These are phyloP conservation scores for Lycium ferocissimum DNA, from an alignment of 257 asterid genomes.

Conservation along the genomic window DNA sequence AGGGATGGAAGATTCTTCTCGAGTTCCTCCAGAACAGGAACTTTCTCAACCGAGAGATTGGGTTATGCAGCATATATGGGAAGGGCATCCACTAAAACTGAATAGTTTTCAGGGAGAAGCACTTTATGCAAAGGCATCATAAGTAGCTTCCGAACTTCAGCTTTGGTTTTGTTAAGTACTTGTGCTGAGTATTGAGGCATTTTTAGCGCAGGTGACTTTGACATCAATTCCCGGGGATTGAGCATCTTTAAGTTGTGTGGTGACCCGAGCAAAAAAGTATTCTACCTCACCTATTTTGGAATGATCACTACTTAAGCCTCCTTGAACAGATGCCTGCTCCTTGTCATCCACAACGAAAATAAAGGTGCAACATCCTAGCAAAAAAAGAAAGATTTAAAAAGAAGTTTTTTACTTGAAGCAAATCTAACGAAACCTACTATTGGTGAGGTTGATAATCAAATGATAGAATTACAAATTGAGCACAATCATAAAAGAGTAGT, in stretches of 20 bases:
- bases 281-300: not conserved
- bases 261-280: constrained; percentile 15
- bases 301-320: not conserved
- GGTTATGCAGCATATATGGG: constrained; percentile 1
- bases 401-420: not conserved
- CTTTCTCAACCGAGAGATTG: not conserved
- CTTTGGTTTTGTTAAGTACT: constrained; percentile 1
- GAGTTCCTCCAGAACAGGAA: not conserved
- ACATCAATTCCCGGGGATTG: not conserved
- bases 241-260: not conserved
- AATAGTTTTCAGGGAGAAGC: constrained; percentile 4
- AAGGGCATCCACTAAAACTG: not conserved
- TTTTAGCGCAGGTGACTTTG: not conserved
- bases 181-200: not conserved
- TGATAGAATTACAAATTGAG: not conserved
- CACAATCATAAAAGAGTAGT: not conserved
- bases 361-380: not conserved
- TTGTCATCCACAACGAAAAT: not conserved
- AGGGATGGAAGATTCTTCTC: not conserved
- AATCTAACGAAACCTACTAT: not conserved
- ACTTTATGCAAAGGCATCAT: constrained; percentile 21
- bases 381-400: not conserved
- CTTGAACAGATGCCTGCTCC: not conserved
- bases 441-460: not conserved
- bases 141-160: not conserved